These are phyloP conservation scores for Emericellopsis cladophorae DNA, from an alignment of 2,329 filamentous ascomycete genomes.

Conservation along the genomic window DNA sequence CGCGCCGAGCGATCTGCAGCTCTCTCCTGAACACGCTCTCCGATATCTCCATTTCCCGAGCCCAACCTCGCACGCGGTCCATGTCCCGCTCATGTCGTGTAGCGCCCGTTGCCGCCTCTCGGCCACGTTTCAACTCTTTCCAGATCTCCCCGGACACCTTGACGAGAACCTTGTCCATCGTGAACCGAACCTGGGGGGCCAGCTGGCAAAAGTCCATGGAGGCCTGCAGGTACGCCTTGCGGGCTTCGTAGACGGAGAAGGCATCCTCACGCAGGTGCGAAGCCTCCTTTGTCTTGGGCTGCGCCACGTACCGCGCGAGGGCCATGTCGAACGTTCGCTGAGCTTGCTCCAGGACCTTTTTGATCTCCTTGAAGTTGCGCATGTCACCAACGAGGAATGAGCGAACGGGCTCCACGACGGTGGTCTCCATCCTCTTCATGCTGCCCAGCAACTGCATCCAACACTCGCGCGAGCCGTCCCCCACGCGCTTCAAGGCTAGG, in stretches of 20 bases:
- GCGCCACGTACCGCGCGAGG: constrained; percentile 67
- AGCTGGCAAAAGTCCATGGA: constrained; percentile 88
- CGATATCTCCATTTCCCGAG: constrained; percentile 84
- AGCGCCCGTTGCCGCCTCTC: constrained; percentile 53
- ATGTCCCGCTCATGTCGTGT: constrained; percentile 65
- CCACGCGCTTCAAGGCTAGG: constrained; percentile 71
- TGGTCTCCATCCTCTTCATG: constrained; percentile 64
- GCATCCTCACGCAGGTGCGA: constrained; percentile 88
- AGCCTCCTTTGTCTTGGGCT: constrained; percentile 88
- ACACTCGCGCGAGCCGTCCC: constrained; percentile 77
- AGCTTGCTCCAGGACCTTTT: constrained; percentile 60
- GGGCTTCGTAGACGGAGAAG: constrained; percentile 85
- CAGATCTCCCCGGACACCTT: constrained; percentile 76
- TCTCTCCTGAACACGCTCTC: constrained; percentile 75
- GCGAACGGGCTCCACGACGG: constrained; percentile 72
- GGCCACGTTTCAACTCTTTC: constrained; percentile 66
- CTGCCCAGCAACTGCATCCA: constrained; percentile 66
- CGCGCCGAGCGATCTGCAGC: constrained; percentile 63
- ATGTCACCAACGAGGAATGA: constrained; percentile 69
- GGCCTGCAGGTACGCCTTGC: constrained; percentile 80
- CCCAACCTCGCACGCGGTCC: constrained; percentile 86
- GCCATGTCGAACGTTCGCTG: constrained; percentile 79
- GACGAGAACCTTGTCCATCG: constrained; percentile 77
- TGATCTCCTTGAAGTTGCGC: constrained; percentile 73
- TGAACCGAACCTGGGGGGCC: constrained; percentile 72